Conservation (phyloP, 1,284 basidiomycete genomes). For the Athelia psychrophila region DNA sequence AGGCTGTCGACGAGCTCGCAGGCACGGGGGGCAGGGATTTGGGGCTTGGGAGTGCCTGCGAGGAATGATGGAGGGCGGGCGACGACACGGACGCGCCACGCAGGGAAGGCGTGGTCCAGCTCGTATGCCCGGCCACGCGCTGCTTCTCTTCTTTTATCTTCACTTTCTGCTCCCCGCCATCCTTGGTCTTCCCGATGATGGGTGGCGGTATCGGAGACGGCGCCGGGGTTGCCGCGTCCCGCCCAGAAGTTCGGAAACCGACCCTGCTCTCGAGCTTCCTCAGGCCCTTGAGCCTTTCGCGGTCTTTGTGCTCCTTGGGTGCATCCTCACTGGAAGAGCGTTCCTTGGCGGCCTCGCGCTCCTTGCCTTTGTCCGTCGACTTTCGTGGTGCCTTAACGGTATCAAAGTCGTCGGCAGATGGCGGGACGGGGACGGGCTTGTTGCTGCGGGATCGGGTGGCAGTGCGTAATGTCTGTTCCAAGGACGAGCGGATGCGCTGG, state of each 20-base stretch:
- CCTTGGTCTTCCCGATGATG: slow-evolving; percentile 24
- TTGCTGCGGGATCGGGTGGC: slow-evolving; percentile 53
- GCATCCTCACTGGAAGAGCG: slow-evolving; percentile 26
- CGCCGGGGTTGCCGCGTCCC: slow-evolving; percentile 41
- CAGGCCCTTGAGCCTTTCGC: slow-evolving; percentile 34
- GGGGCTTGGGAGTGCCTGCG: slow-evolving; percentile 48
- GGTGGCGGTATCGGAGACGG: slow-evolving; percentile 33
- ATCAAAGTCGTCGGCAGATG: slow-evolving; percentile 36
- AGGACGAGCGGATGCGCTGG: slow-evolving; percentile 59
- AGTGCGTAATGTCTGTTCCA: slow-evolving; percentile 63
- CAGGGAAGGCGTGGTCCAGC: slow-evolving; percentile 61
- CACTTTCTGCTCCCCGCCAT: slow-evolving; percentile 22
- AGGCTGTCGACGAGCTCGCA: slow-evolving; percentile 39
- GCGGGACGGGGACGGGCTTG: slow-evolving; percentile 21
- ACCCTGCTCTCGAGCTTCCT: slow-evolving; percentile 46
- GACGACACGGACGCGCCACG: slow-evolving; percentile 70
- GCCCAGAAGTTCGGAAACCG: slow-evolving; percentile 48
- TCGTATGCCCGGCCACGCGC: slow-evolving; percentile 50
- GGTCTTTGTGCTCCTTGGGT: slow-evolving; percentile 23
- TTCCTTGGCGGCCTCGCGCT: slow-evolving; percentile 33
- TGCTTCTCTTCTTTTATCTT: slow-evolving; percentile 29
- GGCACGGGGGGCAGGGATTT: slow-evolving; percentile 49
- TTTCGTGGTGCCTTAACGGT: slow-evolving; percentile 38
- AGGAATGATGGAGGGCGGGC: slow-evolving; percentile 59
- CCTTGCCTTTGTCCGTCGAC: slow-evolving; percentile 28